Base-by-base conservation (phyloP, 331 rosid species). In the Rhamnella rubrinervis region DNA sequence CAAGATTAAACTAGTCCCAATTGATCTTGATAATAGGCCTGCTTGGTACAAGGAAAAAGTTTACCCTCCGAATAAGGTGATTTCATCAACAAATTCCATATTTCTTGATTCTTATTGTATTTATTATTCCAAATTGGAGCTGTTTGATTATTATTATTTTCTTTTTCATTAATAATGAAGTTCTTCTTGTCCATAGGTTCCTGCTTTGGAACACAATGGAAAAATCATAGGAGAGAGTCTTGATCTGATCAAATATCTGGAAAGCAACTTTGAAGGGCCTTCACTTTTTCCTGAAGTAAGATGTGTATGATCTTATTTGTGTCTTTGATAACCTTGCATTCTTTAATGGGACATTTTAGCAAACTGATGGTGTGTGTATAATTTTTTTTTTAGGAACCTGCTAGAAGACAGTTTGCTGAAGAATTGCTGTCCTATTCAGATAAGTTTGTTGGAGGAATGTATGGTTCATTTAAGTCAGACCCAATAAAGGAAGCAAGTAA, bases 191-290 rank as follows among this genome's bases (percentile, higher is more conserved):
- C 21, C 26, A 49, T 49, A 91, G 97, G 96, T 91, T 61, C 96
- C 97, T 64, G 21, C 97, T 7, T 68, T 92, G 90, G 98, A 93
- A 86, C 97, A 93, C 80, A 83, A 90, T 67, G 93, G 93, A 8
- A 90, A 90, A 78, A 69, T 93, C 31, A 57, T 86, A 25, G 98
- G 97, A 68, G 98, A 90, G 77, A 93, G 98, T 78, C 90, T 93
- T 77, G 96, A 93, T 86, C 69, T 93, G 80, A 71, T 93, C 76
- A 90, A 88, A 72, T 90, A 90, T 81, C 4, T 93, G 7, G 96
- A 93, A 60, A 82, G 66, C 70, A 85, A 88, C 87, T 90, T 93
- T 52, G 92, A 85, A 72, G 98, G 97, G 31, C 82, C 88, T 49
- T 70, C 96, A 81, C 84, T 92, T 65, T 60, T 56, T 69, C 92